phyloP scores from a whole-genome alignment of 208 protist genomes.

The Leishmania aethiopica region DNA sequence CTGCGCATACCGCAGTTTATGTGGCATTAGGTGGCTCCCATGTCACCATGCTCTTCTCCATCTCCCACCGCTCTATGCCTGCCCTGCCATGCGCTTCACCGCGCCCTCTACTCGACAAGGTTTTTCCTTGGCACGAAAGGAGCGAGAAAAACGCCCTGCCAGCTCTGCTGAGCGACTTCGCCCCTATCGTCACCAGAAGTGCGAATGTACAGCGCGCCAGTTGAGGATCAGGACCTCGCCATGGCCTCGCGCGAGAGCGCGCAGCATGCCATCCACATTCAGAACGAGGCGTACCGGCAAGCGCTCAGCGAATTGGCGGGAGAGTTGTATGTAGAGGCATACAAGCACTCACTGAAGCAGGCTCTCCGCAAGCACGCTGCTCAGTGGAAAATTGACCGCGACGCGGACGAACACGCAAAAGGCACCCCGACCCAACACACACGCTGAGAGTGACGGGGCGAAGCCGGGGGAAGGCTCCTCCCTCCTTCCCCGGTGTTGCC shows the following conservation, averaged over 20 bases:
- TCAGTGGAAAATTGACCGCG: slow-evolving; percentile 8
- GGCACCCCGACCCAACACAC: not conserved
- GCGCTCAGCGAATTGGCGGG: slow-evolving; percentile 73
- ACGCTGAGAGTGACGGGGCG: not conserved
- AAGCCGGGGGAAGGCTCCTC: not conserved
- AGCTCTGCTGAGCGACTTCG: not conserved
- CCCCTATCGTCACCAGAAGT: not conserved
- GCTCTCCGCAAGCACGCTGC: slow-evolving; percentile 7
- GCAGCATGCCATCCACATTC: slow-evolving; percentile 40
- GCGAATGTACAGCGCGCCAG: not conserved
- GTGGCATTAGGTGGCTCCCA: not conserved
- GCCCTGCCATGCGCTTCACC: not conserved
- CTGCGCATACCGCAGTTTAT: not conserved
- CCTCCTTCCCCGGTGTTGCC: not conserved
- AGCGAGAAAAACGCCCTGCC: not conserved
- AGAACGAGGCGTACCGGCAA: slow-evolving; percentile 71
- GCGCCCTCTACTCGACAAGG: not conserved
- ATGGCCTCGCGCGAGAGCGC: slow-evolving; percentile 67
- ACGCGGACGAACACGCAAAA: slow-evolving; percentile 1
- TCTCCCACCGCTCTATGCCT: slow-evolving; percentile 13
- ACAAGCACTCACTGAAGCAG: slow-evolving; percentile 40
- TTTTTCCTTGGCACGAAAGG: not conserved
- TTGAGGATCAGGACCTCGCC: slow-evolving; percentile 55
- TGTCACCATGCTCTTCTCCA: not conserved
- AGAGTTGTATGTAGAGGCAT: slow-evolving; percentile 65